These are phyloP conservation scores for Chlamydomonas applanata DNA, from an alignment of 139 green algal species.

Conservation along the genomic window DNA sequence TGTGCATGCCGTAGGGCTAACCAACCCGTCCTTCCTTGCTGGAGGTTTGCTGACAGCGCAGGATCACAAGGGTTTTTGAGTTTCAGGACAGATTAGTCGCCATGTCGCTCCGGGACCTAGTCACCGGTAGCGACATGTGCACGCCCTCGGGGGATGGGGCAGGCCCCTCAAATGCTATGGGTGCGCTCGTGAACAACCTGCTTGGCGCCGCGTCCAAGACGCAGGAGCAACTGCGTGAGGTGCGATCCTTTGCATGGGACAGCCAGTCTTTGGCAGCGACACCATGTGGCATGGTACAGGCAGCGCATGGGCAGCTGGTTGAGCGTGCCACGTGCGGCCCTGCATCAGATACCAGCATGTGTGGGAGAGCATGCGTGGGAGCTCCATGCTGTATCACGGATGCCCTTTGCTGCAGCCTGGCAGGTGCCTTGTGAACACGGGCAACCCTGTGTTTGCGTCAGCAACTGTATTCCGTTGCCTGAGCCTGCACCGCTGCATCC, in stretches of 20 bases:
- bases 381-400: no score
- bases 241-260: constrained; percentile 16
- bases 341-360: no score
- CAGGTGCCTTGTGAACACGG: no score
- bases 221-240: constrained; percentile 66
- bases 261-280: background rate
- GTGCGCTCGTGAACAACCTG: constrained; percentile 73
- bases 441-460: no score
- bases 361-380: no score
- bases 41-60: background rate
- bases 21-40: background rate
- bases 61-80: background rate
- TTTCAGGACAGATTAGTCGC: background rate
- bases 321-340: no score
- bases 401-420: no score
- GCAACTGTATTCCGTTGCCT: no score
- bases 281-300: no score
- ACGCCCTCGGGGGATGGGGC: constrained; percentile 50
- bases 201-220: constrained; percentile 70
- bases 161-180: constrained; percentile 74
- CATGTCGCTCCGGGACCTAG: constrained; percentile 65
- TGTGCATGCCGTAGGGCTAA: no score
- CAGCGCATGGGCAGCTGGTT: no score
- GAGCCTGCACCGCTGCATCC: no score
- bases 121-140: constrained; percentile 79